phyloP scores from a whole-genome alignment of 805 yeast genomes.

The Yarrowia sp. region DNA sequence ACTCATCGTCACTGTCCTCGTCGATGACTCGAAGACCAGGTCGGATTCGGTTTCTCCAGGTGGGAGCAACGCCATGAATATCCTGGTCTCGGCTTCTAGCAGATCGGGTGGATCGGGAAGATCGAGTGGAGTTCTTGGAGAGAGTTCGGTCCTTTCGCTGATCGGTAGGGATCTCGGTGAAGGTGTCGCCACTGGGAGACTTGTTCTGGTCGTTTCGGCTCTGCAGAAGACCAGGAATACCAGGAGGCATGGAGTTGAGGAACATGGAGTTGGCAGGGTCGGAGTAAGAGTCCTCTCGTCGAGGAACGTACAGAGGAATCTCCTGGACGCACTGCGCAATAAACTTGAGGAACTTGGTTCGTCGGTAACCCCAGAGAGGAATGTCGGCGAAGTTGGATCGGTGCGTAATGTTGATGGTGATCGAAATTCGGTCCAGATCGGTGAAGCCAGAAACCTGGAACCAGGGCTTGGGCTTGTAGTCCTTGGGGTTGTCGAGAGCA shows the following conservation, averaged over 20 bases:
- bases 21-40: constrained; percentile 25
- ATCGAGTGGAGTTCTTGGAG: background rate
- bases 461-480: constrained; percentile 39
- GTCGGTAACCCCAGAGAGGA: constrained; percentile 35
- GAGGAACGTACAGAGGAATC: constrained; percentile 40
- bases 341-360: constrained; percentile 37
- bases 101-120: background rate
- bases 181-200: constrained; percentile 12
- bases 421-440: constrained; percentile 39
- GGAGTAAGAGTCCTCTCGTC: constrained; percentile 38
- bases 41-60: constrained; percentile 19
- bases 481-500: constrained; percentile 39
- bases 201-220: background rate
- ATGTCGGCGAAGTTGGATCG: constrained; percentile 40
- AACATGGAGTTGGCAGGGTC: constrained; percentile 40
- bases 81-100: background rate
- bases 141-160: background rate
- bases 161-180: background rate
- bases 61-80: background rate
- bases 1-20: constrained; percentile 4
- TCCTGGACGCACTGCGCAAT: constrained; percentile 38
- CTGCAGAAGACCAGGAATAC: constrained; percentile 11
- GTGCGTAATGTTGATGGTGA: constrained; percentile 36
- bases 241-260: constrained; percentile 1
- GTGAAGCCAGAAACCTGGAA: constrained; percentile 38